phyloP scores from a whole-genome alignment of 2,329 filamentous ascomycete species.

The Falciphora oryzae region DNA sequence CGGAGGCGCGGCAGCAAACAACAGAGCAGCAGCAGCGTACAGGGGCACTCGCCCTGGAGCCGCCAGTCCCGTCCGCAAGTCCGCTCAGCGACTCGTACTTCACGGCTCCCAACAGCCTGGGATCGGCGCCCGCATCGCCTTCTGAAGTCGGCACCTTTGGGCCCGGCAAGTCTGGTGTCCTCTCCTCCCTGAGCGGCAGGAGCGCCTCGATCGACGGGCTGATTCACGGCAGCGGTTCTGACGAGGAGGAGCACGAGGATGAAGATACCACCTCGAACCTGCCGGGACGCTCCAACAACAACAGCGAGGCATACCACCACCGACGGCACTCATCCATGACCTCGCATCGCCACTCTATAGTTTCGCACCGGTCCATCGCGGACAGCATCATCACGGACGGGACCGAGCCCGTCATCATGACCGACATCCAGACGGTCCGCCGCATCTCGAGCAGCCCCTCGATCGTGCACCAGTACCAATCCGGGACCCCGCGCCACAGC shows the following conservation, averaged over 20 bases:
- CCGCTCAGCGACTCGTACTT: neutral
- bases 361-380: constrained; percentile 20
- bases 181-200: no score
- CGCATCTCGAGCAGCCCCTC: constrained; percentile 3
- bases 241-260: no score
- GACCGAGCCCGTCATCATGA: constrained; percentile 25
- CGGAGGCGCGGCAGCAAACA: neutral
- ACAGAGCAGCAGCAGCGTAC: neutral
- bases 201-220: neutral
- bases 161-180: neutral
- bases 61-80: neutral
- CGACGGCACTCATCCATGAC: neutral
- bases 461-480: neutral
- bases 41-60: neutral
- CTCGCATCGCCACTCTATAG: neutral
- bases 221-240: neutral
- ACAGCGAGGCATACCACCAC: neutral
- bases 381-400: constrained; percentile 28
- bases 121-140: constrained; percentile 3
- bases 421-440: neutral
- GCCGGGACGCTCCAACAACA: neutral
- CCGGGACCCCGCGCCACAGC: neutral
- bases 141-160: neutral
- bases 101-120: constrained; percentile 5
- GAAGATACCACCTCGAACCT: neutral